Percentiles rank a stretch among this genome's conserved stretches.
Conservation (phyloP, 108 stramenopile species). For the Phaeodactylum tricornutum region DNA sequence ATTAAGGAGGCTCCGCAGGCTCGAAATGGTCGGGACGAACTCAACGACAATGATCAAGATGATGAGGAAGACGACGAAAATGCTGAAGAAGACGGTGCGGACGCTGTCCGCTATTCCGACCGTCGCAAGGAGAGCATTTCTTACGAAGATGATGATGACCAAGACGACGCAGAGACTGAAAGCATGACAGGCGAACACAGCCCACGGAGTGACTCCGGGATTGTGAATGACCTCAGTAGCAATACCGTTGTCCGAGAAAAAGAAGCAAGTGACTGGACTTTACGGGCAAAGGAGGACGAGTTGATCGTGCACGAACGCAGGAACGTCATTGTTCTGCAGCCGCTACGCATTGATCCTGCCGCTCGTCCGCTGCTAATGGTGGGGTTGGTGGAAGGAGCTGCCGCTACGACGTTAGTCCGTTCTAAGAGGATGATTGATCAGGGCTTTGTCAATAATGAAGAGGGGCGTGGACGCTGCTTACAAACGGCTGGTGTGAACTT, state of each 20-base stretch:
- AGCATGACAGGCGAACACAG: constrained; percentile 3
- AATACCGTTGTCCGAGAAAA: constrained; percentile 46
- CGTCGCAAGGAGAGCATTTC: constrained; percentile 48
- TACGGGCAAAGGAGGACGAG: constrained; percentile 5
- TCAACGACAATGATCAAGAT: constrained; percentile 62
- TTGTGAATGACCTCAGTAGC: constrained; percentile 16
- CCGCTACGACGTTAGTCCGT: constrained; percentile 66
- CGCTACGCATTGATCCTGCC: constrained; percentile 65
- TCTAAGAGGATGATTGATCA: constrained; percentile 68
- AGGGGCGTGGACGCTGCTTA: constrained; percentile 72
- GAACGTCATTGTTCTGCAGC: constrained; percentile 49
- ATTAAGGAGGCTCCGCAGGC: constrained; percentile 24
- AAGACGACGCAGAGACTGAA: constrained; percentile 12
- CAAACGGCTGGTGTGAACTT: constrained; percentile 96
- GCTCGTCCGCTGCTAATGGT: constrained; percentile 95
- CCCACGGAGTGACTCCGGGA: not conserved
- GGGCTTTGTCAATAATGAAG: constrained; percentile 80
- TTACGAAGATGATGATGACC: constrained; percentile 62
- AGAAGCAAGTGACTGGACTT: constrained; percentile 24
- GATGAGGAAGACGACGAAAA: constrained; percentile 56
- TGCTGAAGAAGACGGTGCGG: constrained; percentile 56
- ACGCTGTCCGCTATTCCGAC: constrained; percentile 33
- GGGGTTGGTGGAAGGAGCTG: constrained; percentile 87
- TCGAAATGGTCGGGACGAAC: constrained; percentile 29
- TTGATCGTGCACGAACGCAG: constrained; percentile 28